Conservation (phyloP, 2,329 filamentous ascomycete species). For the Botrytis byssoidea region DNA sequence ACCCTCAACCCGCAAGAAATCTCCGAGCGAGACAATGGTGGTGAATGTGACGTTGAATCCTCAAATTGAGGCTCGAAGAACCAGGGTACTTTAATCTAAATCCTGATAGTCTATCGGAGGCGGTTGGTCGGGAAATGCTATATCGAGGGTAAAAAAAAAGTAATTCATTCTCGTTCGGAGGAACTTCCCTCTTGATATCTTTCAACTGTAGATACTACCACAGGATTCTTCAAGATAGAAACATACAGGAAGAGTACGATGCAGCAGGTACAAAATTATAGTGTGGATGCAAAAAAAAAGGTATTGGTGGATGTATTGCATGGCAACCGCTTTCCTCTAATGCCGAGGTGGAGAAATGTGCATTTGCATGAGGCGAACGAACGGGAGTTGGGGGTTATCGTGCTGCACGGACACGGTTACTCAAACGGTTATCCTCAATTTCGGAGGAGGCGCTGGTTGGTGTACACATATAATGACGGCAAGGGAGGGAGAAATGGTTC, state of each 20-base stretch:
- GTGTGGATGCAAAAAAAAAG: not conserved
- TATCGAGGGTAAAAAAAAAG: not conserved
- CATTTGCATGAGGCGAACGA: not conserved
- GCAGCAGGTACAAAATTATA: not conserved
- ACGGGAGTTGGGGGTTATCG: slow-evolving; percentile 17
- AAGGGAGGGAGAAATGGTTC: not conserved
- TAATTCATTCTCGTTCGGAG: not conserved
- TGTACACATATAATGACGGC: not conserved
- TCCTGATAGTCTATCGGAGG: not conserved
- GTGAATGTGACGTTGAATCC: not conserved
- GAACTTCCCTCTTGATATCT: not conserved
- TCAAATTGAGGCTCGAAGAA: not conserved
- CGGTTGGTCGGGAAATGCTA: not conserved
- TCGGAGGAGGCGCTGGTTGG: slow-evolving; percentile 9
- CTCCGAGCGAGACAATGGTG: not conserved
- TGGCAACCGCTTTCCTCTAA: not conserved
- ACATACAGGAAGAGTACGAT: not conserved
- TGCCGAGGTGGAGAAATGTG: not conserved
- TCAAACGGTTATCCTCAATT: slow-evolving; percentile 7
- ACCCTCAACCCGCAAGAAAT: slow-evolving; percentile 4
- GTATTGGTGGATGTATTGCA: not conserved
- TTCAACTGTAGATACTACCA: not conserved
- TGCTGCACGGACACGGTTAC: slow-evolving; percentile 15
- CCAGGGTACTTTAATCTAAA: not conserved
- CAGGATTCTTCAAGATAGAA: not conserved